phyloP scores from a whole-genome alignment of 495 filamentous ascomycete species.

The Aspergillus incahuasiensis region DNA sequence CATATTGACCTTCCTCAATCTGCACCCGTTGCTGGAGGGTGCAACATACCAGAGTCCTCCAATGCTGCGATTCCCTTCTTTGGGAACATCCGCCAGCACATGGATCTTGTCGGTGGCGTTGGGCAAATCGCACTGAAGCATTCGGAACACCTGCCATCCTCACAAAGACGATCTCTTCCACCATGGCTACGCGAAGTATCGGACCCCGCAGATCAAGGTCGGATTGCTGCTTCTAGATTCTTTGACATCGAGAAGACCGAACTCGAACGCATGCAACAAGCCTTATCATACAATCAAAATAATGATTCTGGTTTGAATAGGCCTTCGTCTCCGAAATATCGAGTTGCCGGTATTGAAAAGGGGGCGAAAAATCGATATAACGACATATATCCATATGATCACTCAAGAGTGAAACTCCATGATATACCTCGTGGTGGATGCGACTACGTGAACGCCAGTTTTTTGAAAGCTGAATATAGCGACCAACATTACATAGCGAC shows the following conservation, averaged over 20 bases:
- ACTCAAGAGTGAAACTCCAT: slow-evolving; percentile 77
- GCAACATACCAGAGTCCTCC: slow-evolving; percentile 67
- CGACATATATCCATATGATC: slow-evolving; percentile 96
- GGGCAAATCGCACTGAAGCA: slow-evolving; percentile 78
- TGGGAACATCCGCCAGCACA: slow-evolving; percentile 92
- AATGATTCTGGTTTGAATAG: slow-evolving; percentile 39
- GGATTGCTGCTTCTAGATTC: slow-evolving; percentile 76
- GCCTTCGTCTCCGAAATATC: slow-evolving; percentile 33
- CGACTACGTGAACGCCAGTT: slow-evolving; percentile 95
- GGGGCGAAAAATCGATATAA: slow-evolving; percentile 95
- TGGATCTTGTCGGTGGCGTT: slow-evolving; percentile 90
- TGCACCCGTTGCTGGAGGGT: slow-evolving; percentile 81
- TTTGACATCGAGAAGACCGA: slow-evolving; percentile 78
- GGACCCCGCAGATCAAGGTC: slow-evolving; percentile 65
- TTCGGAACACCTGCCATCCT: slow-evolving; percentile 52
- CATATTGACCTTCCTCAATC: slow-evolving; percentile 49
- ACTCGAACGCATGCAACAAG: slow-evolving; percentile 85
- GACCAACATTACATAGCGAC: slow-evolving; percentile 92
- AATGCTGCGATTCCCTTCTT: slow-evolving; percentile 84
- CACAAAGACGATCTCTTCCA: slow-evolving; percentile 52
- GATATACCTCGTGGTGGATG: slow-evolving; percentile 66
- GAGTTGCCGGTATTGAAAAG: slow-evolving; percentile 87
- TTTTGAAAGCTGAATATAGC: slow-evolving; percentile 70
- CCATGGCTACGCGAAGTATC: slow-evolving; percentile 70
- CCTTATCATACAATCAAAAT: slow-evolving; percentile 61